phyloP scores from a whole-genome alignment of 768 basidiomycete genomes.

The Trametes punicea region DNA sequence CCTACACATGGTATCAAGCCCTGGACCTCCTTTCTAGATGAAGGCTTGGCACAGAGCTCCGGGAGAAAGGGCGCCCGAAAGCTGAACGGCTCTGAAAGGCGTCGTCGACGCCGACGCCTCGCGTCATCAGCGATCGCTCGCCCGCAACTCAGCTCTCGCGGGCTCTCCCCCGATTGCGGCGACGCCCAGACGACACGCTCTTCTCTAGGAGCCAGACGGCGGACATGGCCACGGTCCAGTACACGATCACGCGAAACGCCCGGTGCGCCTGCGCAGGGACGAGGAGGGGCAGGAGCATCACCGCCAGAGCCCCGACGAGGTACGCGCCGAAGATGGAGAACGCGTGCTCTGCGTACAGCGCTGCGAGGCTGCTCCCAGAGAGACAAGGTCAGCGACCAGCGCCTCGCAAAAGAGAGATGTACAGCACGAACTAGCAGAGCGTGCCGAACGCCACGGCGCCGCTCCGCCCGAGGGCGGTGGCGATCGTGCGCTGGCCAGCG shows the following conservation, averaged over 20 bases:
- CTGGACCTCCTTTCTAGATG: too few species aligned
- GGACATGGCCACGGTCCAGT: conserved; percentile 9
- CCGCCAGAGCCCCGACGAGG: background rate
- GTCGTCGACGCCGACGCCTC: too few species aligned
- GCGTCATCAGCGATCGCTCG: too few species aligned
- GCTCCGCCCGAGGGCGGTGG: background rate
- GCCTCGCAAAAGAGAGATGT: background rate
- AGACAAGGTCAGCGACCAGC: background rate
- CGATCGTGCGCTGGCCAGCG: conserved; percentile 10
- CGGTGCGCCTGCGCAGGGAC: background rate
- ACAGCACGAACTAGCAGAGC: conserved; percentile 1
- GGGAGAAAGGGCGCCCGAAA: too few species aligned
- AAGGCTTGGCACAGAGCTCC: too few species aligned
- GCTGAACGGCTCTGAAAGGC: too few species aligned
- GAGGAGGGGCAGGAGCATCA: background rate
- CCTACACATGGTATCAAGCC: too few species aligned
- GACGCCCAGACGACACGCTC: background rate
- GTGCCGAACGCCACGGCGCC: background rate
- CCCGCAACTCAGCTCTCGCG: background rate
- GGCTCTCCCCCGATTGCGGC: background rate
- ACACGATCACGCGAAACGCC: conserved; percentile 3
- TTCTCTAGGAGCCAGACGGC: conserved; percentile 4
- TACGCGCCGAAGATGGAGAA: conserved; percentile 8
- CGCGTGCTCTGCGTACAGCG: background rate
- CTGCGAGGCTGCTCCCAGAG: background rate